Evolutionary conservation across 176 grass and related monocot species (phyloP).

Genomic region (Carex pumila): DNA sequence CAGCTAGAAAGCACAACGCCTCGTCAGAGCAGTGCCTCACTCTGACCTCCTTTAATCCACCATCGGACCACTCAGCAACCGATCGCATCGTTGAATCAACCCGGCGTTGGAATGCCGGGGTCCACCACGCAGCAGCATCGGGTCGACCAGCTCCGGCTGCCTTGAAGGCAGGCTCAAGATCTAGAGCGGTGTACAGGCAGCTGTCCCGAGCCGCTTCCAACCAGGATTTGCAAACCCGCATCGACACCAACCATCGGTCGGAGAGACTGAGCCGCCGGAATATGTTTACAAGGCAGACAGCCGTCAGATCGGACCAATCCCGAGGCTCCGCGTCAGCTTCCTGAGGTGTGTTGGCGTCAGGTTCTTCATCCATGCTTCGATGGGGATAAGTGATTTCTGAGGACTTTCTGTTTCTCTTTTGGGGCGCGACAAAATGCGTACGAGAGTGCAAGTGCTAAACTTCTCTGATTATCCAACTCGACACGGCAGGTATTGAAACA

Average conservation of each 20-base stretch:
- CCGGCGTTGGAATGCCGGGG: slow-evolving; percentile 80
- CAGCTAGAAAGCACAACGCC: slow-evolving; percentile 43
- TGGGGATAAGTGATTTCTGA: not conserved
- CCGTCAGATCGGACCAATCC: slow-evolving; percentile 74
- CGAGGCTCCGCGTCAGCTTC: not conserved
- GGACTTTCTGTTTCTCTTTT: not conserved
- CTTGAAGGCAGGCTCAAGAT: slow-evolving; percentile 58
- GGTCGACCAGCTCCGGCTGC: slow-evolving; percentile 23
- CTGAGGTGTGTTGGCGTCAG: not conserved
- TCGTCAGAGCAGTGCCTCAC: slow-evolving; percentile 75
- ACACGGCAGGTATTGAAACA: not conserved
- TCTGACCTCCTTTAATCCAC: slow-evolving; percentile 41
- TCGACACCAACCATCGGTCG: slow-evolving; percentile 67
- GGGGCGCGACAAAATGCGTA: not conserved
- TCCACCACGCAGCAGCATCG: slow-evolving; percentile 66
- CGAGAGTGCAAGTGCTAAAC: not conserved
- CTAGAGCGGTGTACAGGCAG: slow-evolving; percentile 41
- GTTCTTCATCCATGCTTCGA: not conserved
- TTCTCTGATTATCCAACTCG: not conserved
- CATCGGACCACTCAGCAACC: slow-evolving; percentile 41
- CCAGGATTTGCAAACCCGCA: slow-evolving; percentile 75
- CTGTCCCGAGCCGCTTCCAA: slow-evolving; percentile 45
- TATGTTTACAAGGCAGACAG: slow-evolving; percentile 61
- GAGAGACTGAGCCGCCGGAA: slow-evolving; percentile 51
- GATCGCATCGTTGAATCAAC: slow-evolving; percentile 76